Evolutionary conservation across 2,329 filamentous ascomycete species (phyloP).

Genomic region (Fusarium secorum): DNA sequence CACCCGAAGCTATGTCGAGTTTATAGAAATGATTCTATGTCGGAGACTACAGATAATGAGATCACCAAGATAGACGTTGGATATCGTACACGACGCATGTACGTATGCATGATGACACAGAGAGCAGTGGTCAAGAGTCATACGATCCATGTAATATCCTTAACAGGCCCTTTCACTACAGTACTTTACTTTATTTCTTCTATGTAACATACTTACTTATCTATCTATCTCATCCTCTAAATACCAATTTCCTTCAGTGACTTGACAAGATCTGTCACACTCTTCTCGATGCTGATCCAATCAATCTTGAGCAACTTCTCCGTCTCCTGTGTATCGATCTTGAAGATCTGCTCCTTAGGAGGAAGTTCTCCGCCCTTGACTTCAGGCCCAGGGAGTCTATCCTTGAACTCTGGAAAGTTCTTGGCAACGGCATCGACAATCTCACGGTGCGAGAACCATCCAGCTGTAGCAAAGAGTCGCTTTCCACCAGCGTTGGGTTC

Average conservation of each 20-base stretch:
- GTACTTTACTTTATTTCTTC: neutral
- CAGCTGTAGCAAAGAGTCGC: constrained; percentile 59
- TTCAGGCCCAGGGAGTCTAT: constrained; percentile 56
- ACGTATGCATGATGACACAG: constrained; percentile 3
- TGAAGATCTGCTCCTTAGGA: constrained; percentile 54
- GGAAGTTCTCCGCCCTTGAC: constrained; percentile 54
- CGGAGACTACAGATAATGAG: constrained; percentile 26
- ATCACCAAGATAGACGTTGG: neutral
- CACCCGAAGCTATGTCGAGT: too few species aligned
- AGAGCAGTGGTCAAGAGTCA: constrained; percentile 2
- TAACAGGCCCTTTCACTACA: constrained; percentile 1
- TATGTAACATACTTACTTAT: neutral
- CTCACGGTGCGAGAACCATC: constrained; percentile 56
- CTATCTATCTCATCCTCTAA: constrained; percentile 7
- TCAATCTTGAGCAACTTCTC: constrained; percentile 68
- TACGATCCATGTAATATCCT: neutral
- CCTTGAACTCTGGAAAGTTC: constrained; percentile 59
- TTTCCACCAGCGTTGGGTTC: constrained; percentile 56
- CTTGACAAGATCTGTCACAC: constrained; percentile 68
- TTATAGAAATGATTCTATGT: neutral
- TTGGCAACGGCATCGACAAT: constrained; percentile 54
- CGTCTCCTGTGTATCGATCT: constrained; percentile 66
- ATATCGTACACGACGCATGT: neutral
- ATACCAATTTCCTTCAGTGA: constrained; percentile 61
- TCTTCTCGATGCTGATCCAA: constrained; percentile 69